Evolutionary conservation across 768 basidiomycete species (phyloP), one percentile per base, ranked within the genome.

Genomic region (Amanita subjunquillea): DNA sequence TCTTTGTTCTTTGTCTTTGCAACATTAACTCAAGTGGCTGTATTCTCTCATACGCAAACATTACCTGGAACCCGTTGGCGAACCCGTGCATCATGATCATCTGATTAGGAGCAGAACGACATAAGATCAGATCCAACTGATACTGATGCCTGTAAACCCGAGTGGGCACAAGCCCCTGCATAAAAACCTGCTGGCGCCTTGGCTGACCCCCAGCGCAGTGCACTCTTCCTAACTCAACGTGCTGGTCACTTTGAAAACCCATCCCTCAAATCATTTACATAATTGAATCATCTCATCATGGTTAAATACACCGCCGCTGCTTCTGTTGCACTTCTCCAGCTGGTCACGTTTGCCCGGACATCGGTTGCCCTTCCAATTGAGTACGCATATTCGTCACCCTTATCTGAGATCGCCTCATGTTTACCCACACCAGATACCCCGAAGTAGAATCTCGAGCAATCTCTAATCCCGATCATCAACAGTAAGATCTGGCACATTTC

Each of bases 351-450:
- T 40, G 56, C 69, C 7, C 58, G 65, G 2, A 59, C 67, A 51
- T 64, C 65, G 30, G 55, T 13, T 29, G 43, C 12, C 30, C 69
- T 37, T 65, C 63, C 4, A 69, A 66, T 53, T 66, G 68, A 41
- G 40, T 23, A 17, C n/a, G 40, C 12, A 34, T 41, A 22, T 22
- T 41, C 17, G 17, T 12, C 40, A 9, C 7, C 9, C 9, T 12
- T n/a, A 20, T 8, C 6, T 20, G 6, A 3, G 9, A 9, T 17
- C 4, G 8, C 17, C 17, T 41, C 17, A 20, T 17, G 4, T 22
- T 17, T 20, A 8, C 17, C 40, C 8, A 34, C 12, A 12, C 8
- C 10, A 41, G 40, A 41, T 22, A 17, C 9, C 6, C 20, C 4
- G 22, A 8, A 17, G 20, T 41, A 8, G 40, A 41, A 41, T 17